phyloP scores from a whole-genome alignment of 768 basidiomycete genomes.

The Gymnopilus junonius region DNA sequence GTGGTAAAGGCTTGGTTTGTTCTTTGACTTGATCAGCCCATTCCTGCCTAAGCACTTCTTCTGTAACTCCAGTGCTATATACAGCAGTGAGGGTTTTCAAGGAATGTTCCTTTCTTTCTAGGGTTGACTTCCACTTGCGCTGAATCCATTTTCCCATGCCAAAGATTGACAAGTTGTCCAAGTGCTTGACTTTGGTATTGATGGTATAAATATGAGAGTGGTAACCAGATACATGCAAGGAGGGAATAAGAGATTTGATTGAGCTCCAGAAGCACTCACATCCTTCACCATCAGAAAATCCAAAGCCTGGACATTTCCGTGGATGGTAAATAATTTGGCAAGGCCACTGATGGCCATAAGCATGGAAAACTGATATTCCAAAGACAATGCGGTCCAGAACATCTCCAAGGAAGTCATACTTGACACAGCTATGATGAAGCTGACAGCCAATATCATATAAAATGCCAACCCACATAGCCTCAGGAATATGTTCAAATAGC shows the following conservation, averaged over 20 bases:
- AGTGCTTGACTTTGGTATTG: slow-evolving; percentile 14
- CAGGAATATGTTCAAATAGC: slow-evolving; percentile 37
- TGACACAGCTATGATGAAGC: slow-evolving; percentile 28
- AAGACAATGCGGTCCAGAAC: slow-evolving; percentile 29
- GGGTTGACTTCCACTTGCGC: neutral
- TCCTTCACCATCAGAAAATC: slow-evolving; percentile 32
- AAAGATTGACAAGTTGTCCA: slow-evolving; percentile 2
- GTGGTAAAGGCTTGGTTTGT: slow-evolving; percentile 15
- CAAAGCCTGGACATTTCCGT: slow-evolving; percentile 31
- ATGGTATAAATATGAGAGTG: slow-evolving; percentile 12
- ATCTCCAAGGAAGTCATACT: slow-evolving; percentile 29
- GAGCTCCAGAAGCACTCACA: slow-evolving; percentile 26
- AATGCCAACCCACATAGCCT: slow-evolving; percentile 22
- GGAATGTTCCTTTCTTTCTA: slow-evolving; percentile 1
- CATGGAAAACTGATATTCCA: slow-evolving; percentile 41
- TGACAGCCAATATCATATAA: no score
- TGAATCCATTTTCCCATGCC: neutral
- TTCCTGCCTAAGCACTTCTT: slow-evolving; percentile 2
- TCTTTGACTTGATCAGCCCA: no score
- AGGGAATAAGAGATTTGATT: slow-evolving; percentile 15
- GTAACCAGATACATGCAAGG: slow-evolving; percentile 7
- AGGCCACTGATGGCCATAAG: slow-evolving; percentile 43
- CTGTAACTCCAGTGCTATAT: no score
- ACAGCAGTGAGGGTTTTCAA: no score
- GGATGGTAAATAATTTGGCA: slow-evolving; percentile 42